Base-by-base conservation (phyloP, 225 moss, liverwort and hornwort genomes). In the Asterella californica region DNA sequence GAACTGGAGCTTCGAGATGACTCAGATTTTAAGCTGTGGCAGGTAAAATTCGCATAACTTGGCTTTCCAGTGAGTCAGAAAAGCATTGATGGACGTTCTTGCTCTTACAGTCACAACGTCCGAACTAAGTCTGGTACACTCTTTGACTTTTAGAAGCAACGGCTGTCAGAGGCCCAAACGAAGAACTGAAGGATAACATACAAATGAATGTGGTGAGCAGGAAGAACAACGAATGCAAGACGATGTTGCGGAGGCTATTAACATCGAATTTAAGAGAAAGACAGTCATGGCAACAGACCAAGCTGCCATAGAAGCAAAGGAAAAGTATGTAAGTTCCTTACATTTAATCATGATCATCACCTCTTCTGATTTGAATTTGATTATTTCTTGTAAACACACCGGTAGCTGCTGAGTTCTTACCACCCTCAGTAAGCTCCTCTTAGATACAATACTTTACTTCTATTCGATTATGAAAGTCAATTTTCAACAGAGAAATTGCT, bases 241-340 rank as follows among this genome's bases (percentile, higher is more conserved):
- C 46, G 91, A 94, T 79, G 85, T 94, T 78, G 92, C 91, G 76
- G 88, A 88, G 24, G 87, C 83, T 33, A 80, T 92, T 14, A 74
- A 92, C 59, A 82, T 86, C 52, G 92, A 94, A 68, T 89, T 91
- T 74, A 90, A 86, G 46, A 85, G 83, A 66, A 92, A 91, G 74
- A 90, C 83, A 57, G 88, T 92, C 2, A 83, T 83, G 82, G 92
- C 94, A 76, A 85, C 90, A 27, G 90, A 92, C 78, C 94, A 91
- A 74, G 94, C 90, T 19, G 94, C 92, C 52, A 88, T 87, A 80
- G 94, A 91, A 84, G 89, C 94, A 15, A 92, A 88, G 81, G 90
- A 90, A 81, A 88, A 88, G 83, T 88, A 89, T 80, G 94, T 94
- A 84, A 90, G 86, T 87, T 79, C 37, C 80, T 70, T 7, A 78